Evolutionary conservation across 1,284 basidiomycete genomes (phyloP).

Genomic region (Pseudomicrostroma phylloplanum): DNA sequence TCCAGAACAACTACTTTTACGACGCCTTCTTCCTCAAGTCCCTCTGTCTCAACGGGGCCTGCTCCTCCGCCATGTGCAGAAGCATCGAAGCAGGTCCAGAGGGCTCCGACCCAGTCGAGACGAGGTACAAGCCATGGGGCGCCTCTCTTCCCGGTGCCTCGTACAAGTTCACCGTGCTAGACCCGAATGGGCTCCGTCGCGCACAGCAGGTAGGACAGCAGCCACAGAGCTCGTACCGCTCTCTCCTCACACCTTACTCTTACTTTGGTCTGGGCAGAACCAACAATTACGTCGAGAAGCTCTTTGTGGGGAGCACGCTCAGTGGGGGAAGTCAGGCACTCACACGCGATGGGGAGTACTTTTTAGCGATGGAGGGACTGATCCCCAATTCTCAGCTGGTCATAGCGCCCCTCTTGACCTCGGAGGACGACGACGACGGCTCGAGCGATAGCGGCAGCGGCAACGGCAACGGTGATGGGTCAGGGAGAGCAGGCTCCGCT

Average conservation of each 20-base stretch:
- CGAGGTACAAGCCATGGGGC: constrained; percentile 71
- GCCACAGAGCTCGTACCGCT: constrained; percentile 81
- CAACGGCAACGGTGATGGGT: constrained; percentile 20
- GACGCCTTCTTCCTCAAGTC: constrained; percentile 99
- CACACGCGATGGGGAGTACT: constrained; percentile 56
- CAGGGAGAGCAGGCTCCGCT: constrained; percentile 15
- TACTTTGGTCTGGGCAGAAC: constrained; percentile 96
- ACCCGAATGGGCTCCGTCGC: constrained; percentile 79
- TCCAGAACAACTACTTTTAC: constrained; percentile 97
- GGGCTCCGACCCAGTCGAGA: constrained; percentile 59
- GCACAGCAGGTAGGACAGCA: constrained; percentile 91
- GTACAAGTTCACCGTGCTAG: constrained; percentile 94
- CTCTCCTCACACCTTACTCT: constrained; percentile 81
- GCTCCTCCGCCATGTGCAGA: constrained; percentile 48
- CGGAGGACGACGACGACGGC: constrained; percentile 4
- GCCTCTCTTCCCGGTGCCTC: constrained; percentile 89
- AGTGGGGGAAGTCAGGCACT: constrained; percentile 22
- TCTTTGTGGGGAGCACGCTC: constrained; percentile 54
- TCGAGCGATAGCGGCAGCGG: constrained; percentile 48
- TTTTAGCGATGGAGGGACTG: constrained; percentile 86
- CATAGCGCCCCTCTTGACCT: constrained; percentile 66
- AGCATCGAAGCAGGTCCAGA: constrained; percentile 54
- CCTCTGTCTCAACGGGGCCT: constrained; percentile 58
- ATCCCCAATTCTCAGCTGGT: constrained; percentile 96
- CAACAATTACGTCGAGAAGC: constrained; percentile 94